Evolutionary conservation across 2,329 filamentous ascomycete species (phyloP), one percentile per base, ranked within the genome.

Genomic region (Diplodia intermedia): DNA sequence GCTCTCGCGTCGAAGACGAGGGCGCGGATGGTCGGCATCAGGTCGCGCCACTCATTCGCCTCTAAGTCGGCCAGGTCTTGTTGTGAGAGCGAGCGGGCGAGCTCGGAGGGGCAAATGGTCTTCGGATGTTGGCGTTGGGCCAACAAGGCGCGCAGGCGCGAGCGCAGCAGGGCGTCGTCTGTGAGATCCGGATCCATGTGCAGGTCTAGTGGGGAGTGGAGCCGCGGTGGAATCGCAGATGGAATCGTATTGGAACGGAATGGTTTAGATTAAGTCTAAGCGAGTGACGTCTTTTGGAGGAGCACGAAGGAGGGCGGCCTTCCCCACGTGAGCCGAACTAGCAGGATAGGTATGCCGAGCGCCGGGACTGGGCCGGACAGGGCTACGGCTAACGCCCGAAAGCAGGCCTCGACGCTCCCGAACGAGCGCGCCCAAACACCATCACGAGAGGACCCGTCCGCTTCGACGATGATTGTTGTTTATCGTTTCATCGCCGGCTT

Each of bases 91-190:
- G 82, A 79, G 31, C 84, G 78, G 1, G 83, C 82, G 49, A 85
- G 78, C 74, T 85, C 84, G 15, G 83, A 85, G 4, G 83, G 84
- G 71, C 84, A 86, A 69, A 85, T 81, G 0, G 84, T 86, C 72
- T 85, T 85, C 12, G 84, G 84, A 61, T 73, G 77, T 20, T 73
- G 71, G 47, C 81, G 75, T 11, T 71, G 60, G 40, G 69, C 67
- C 23, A 82, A 72, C 29, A 81, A 73, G 36, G 68, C 69, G 43
- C 71, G 47, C 55, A 79, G 71, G 56, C 71, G 71, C 72, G 73
- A 38, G 23, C 60, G 70, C 66, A 75, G 71, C 47, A 67, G 31
- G 33, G 31, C 43, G 33, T n/a, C 54, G 20, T 15, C 54, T n/a
- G 43, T 36, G 43, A 7, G 47, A 52, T 38, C 29, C 60, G 7